Evolutionary conservation across 768 basidiomycete species (phyloP), one percentile per base, ranked within the genome.

Genomic region (Mycena vitilis): DNA sequence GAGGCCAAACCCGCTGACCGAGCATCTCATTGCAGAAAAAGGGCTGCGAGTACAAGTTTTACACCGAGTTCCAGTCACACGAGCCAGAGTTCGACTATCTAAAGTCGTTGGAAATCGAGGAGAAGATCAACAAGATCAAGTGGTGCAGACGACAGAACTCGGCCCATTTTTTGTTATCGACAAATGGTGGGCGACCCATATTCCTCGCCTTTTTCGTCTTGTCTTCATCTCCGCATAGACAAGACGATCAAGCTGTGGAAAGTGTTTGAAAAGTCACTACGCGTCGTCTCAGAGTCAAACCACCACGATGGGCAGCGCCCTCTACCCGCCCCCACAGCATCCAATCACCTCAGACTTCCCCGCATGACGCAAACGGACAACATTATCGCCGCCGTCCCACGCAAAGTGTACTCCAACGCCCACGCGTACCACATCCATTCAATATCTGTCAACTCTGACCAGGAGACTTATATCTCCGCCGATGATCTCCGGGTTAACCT

Each of bases 61-160:
- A 99, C 81, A 99, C 98, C 59, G 98, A 99, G 82, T 98, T 99
- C 79, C 98, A 99, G 86, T 96, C 95, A 53, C 98, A 99, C 80
- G 98, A 99, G 80, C 98, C 98, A 63, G 98, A 99, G 80, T 99
- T 99, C 80, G 98, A 99, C 84, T 99, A 99, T 81, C 91, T 99
- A 77, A 99, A 99, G 87, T 98, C 95, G 25, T 86, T 99, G 74
- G 98, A 99, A 87, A 99, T 99, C 81, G 98, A 99, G 83, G 98
- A 99, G 88, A 99, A 99, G 92, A 99, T 99, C 86, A 99, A 99
- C 86, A 95, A 98, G 89, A 99, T 99, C 89, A 95, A 96, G 80
- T 99, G 98, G 98, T 98, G 96, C 86, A 96, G 91, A 85, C 89
- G 98, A 72, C 96, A 98, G 83, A 99, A 99, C 79, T 87, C 94